Conservation (phyloP, 495 filamentous ascomycete species). For the Penicillium robsamsonii region DNA sequence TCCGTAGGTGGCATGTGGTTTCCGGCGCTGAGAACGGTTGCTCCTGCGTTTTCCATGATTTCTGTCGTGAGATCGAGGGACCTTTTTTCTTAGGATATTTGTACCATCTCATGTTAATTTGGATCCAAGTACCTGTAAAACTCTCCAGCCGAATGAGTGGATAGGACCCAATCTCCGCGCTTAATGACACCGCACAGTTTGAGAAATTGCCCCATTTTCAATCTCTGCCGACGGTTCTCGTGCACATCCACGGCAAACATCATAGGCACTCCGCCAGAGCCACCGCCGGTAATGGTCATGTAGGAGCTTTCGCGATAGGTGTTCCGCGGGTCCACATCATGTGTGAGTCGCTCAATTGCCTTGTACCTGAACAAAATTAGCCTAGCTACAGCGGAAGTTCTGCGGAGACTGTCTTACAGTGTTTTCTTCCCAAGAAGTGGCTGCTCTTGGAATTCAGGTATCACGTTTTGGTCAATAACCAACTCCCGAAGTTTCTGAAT, state of each 20-base stretch:
- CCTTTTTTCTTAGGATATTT: background rate
- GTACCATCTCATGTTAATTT: background rate
- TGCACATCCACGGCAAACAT: conserved; percentile 25
- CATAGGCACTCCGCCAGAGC: conserved; percentile 22
- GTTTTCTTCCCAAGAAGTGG: background rate
- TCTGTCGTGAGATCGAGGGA: conserved; percentile 24
- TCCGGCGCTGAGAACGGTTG: conserved; percentile 28
- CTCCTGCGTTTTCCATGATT: conserved; percentile 19
- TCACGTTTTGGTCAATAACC: background rate
- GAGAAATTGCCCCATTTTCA: conserved; percentile 21
- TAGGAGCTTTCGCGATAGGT: conserved; percentile 28
- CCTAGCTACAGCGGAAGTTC: background rate
- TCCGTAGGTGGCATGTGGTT: conserved; percentile 18
- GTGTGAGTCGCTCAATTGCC: conserved; percentile 21
- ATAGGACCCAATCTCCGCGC: conserved; percentile 30
- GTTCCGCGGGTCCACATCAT: conserved; percentile 24
- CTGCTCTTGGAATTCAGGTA: background rate
- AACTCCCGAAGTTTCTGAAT: background rate
- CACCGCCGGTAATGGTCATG: conserved; percentile 29
- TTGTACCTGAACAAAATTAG: conserved; percentile 18
- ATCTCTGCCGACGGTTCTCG: conserved; percentile 32
- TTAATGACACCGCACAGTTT: conserved; percentile 14
- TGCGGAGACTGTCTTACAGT: background rate
- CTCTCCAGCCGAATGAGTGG: conserved; percentile 21
- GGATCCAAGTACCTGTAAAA: background rate